A percentile compares a stretch with the other conserved stretches of the same genome.
phyloP scores from a whole-genome alignment of 1,284 basidiomycete species.

The Cutaneotrichosporon daszewskae region DNA sequence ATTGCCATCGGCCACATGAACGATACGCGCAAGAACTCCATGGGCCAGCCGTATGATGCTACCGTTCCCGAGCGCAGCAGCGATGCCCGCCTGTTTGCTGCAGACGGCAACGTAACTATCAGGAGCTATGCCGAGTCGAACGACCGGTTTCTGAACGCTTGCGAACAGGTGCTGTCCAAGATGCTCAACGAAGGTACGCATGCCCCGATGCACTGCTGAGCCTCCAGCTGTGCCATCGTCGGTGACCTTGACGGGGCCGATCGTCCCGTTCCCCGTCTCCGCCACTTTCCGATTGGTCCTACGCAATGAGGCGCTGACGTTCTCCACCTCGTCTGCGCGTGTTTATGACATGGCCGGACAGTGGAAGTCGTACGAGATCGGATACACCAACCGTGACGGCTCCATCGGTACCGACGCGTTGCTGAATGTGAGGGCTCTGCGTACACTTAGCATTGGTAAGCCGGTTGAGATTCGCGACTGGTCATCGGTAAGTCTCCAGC shows the following conservation, averaged over 20 bases:
- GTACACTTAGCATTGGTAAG: constrained; percentile 9
- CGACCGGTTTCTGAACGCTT: constrained; percentile 7
- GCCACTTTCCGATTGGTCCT: constrained; percentile 4
- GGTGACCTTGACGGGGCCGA: constrained; percentile 8
- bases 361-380: constrained; percentile 11
- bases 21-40: constrained; percentile 10
- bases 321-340: constrained; percentile 10
- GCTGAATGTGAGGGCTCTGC: background rate
- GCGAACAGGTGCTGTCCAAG: constrained; percentile 5
- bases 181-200: constrained; percentile 17
- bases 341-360: constrained; percentile 13
- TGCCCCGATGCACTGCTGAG: background rate
- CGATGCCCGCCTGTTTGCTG: constrained; percentile 12
- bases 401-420: constrained; percentile 3
- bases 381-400: constrained; percentile 12
- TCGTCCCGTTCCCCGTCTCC: constrained; percentile 14
- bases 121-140: constrained; percentile 6
- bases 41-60: constrained; percentile 14
- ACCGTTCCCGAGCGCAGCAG: constrained; percentile 4
- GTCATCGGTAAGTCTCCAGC: no score
- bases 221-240: constrained; percentile 10
- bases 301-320: constrained; percentile 3
- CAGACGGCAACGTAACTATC: constrained; percentile 17
- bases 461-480: constrained; percentile 7
- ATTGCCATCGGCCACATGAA: constrained; percentile 10